These are phyloP conservation scores for Uronychia setigera DNA, from an alignment of 73 alveolate genomes.

Conservation along the genomic window DNA sequence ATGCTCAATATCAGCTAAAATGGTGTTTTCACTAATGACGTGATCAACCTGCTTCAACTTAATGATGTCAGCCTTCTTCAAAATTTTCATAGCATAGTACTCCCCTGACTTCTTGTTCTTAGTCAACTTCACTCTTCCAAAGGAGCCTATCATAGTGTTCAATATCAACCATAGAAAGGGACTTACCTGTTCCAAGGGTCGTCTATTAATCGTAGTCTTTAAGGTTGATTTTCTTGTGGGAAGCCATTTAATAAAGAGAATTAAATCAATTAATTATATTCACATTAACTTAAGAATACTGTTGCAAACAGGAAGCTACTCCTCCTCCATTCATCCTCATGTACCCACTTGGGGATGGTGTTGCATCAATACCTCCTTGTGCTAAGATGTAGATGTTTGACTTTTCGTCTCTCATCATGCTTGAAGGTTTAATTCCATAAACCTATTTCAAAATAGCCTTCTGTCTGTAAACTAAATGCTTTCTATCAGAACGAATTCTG, in stretches of 20 bases:
- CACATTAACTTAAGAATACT: not conserved
- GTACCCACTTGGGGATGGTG: not conserved
- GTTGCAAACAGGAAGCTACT: not conserved
- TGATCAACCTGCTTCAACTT: slow-evolving; percentile 95
- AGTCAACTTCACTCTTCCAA: slow-evolving; percentile 90
- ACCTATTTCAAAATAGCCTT: not conserved
- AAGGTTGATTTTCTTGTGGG: slow-evolving; percentile 45
- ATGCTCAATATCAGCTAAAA: slow-evolving; percentile 92
- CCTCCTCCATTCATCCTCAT: not conserved
- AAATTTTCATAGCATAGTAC: slow-evolving; percentile 90
- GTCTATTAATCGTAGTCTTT: slow-evolving; percentile 81
- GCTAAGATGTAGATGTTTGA: not conserved
- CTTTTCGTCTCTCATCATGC: not conserved
- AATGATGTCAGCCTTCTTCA: slow-evolving; percentile 95
- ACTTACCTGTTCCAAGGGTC: slow-evolving; percentile 93
- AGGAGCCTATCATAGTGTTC: slow-evolving; percentile 85
- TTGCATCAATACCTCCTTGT: not conserved
- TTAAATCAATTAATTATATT: not conserved
- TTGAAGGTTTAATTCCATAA: not conserved
- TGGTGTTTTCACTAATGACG: slow-evolving; percentile 94
- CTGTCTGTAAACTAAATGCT: not conserved
- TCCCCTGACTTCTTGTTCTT: slow-evolving; percentile 84
- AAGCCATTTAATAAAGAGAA: slow-evolving; percentile 27
- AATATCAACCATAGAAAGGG: too few relatives aligned
- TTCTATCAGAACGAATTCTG: not conserved